Evolutionary conservation across 345 rosid species (phyloP), one percentile per base, ranked within the genome.

Genomic region (Eucalyptus tenuipes): DNA sequence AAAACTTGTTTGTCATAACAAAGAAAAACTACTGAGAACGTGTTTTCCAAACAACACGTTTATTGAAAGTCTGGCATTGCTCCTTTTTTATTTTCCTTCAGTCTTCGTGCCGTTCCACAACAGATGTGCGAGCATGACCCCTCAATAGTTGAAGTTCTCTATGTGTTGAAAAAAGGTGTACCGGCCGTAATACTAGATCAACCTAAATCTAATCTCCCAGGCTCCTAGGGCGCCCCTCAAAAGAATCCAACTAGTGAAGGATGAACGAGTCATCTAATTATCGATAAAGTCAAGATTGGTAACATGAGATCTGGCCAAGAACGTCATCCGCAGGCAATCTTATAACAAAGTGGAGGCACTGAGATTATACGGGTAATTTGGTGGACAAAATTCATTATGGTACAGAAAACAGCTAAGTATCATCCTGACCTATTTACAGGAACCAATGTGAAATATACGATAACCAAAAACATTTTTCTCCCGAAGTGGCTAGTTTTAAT

Each of bases 1-100:
- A 55, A 55, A 9, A 0, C 61, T 0, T 10, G 29, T 55, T 55
- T 9, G 61, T 55, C 61, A 0, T 55, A 10, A 55, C 61, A 24
- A 55, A 55, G 61, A 24, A 55, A 55, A 55, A 25, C 29, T 55
- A 55, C 61, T 3, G 1, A 24, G 61, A 2, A 55, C 13, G 4
- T 25, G 61, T 24, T 55, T 55, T 55, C 61, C 61, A 55, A 24
- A 55, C 10, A 24, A 0, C 61, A 55, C 6, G 13, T 55, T 55
- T 24, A 10, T 55, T 4, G 59, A 53, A 2, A 24, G 61, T 55
- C 29, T 55, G 29, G 61, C 61, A 55, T 55, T 55, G 13, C 61
- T 55, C 29, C 29, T 24, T 55, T 55, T 4, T 55, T 55, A 64
- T n/a, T 20, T 15, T 14, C 40, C 75, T 64, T n/a, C 2, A n/a